Evolutionary conservation across 345 rosid species (phyloP).

Genomic region (Camelina hispida): DNA sequence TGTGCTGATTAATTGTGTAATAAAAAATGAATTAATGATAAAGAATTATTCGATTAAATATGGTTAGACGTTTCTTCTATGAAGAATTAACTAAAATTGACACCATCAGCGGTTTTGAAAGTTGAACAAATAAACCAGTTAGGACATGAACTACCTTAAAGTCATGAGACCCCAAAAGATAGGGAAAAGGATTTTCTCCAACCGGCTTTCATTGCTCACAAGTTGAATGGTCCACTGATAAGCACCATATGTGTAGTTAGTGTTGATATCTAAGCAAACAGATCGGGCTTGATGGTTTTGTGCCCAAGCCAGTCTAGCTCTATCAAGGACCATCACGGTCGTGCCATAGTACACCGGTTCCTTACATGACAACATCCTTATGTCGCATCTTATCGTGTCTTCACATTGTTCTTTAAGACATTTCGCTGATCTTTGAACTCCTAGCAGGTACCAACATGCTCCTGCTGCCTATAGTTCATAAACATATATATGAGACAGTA

Average conservation of each 20-base stretch:
- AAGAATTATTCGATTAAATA: background rate
- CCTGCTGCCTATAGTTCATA: slow-evolving; percentile 74
- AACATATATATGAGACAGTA: background rate
- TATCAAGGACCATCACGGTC: slow-evolving; percentile 52
- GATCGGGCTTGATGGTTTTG: slow-evolving; percentile 58
- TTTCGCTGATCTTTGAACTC: slow-evolving; percentile 81
- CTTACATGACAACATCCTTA: slow-evolving; percentile 64
- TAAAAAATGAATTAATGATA: background rate
- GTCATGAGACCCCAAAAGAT: slow-evolving; percentile 99
- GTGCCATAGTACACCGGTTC: slow-evolving; percentile 83
- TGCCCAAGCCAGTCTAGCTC: slow-evolving; percentile 66
- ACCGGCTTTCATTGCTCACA: slow-evolving; percentile 69
- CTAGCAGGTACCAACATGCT: slow-evolving; percentile 97
- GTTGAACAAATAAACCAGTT: background rate
- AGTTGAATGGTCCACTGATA: slow-evolving; percentile 95
- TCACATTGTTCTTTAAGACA: slow-evolving; percentile 84
- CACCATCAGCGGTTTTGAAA: background rate
- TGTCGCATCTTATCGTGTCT: slow-evolving; percentile 51
- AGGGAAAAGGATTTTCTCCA: slow-evolving; percentile 92
- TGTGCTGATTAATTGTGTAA: slow-evolving; percentile 54
- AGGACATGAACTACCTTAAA: slow-evolving; percentile 58
- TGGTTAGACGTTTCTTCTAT: background rate
- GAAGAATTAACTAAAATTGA: background rate
- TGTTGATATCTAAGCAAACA: slow-evolving; percentile 59
- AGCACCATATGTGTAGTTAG: slow-evolving; percentile 78